phyloP scores from a whole-genome alignment of 352 stramenopile genomes.

The Aphanomyces astaci region DNA sequence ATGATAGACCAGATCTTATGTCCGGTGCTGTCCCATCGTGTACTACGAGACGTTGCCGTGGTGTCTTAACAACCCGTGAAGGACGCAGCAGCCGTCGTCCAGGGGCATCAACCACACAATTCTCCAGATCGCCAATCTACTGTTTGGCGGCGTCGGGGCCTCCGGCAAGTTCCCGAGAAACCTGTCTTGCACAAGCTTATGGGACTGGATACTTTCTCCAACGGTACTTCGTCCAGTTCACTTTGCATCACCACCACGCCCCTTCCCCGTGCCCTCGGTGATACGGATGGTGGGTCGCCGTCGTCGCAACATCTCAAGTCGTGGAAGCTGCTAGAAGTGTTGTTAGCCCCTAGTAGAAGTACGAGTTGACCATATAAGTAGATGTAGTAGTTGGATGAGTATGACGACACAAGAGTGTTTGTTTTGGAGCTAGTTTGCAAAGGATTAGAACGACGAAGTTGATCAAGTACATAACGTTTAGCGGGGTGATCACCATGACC shows the following conservation, averaged over 20 bases:
- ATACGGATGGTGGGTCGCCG: conserved; percentile 38
- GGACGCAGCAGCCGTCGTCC: conserved; percentile 45
- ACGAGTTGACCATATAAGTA: too few relatives aligned
- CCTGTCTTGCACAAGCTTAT: conserved; percentile 55
- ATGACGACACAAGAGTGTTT: too few relatives aligned
- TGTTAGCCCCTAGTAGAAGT: too few relatives aligned
- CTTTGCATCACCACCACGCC: conserved; percentile 66
- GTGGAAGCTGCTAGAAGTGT: background rate
- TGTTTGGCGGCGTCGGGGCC: conserved; percentile 79
- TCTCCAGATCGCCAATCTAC: conserved; percentile 60
- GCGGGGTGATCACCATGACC: too few relatives aligned
- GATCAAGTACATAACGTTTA: too few relatives aligned
- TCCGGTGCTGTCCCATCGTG: conserved; percentile 89
- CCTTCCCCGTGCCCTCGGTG: conserved; percentile 69
- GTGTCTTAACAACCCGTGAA: too few relatives aligned
- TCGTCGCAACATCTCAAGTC: background rate
- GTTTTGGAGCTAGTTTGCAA: too few relatives aligned
- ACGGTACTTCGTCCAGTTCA: conserved; percentile 41
- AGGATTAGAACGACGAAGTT: too few relatives aligned
- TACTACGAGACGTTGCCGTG: conserved; percentile 53
- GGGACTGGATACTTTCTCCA: conserved; percentile 38
- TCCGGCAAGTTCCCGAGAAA: conserved; percentile 74
- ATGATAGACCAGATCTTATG: conserved; percentile 96
- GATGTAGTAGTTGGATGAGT: too few relatives aligned
- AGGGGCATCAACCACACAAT: conserved; percentile 79